Conservation (phyloP, 1,139 yeast species). For the Chernovozyma sophiae-reginae region DNA sequence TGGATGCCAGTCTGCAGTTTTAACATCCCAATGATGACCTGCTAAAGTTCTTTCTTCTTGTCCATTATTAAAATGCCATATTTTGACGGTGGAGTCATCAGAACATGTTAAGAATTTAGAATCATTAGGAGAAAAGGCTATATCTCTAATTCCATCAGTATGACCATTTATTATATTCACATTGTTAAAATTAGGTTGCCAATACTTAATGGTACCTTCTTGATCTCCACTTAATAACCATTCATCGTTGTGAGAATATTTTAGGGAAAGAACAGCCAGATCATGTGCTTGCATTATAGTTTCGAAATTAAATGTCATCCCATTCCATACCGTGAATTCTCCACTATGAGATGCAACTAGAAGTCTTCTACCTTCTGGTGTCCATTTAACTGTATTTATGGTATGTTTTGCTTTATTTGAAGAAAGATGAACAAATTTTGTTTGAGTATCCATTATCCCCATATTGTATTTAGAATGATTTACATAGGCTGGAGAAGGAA, state of each 20-base stretch:
- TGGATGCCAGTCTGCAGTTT: constrained; percentile 97
- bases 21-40: constrained; percentile 99
- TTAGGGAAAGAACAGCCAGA: constrained; percentile 72
- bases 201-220: constrained; percentile 84
- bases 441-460: constrained; percentile 57
- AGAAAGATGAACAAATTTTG: constrained; percentile 86
- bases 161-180: constrained; percentile 85
- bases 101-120: constrained; percentile 87
- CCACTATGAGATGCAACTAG: constrained; percentile 91
- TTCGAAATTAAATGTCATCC: constrained; percentile 91
- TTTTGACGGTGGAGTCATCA: constrained; percentile 83
- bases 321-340: constrained; percentile 96
- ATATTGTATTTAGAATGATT: constrained; percentile 31
- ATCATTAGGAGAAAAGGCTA: constrained; percentile 88
- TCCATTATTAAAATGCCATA: constrained; percentile 93
- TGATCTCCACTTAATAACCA: constrained; percentile 95
- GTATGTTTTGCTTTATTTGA: constrained; percentile 91
- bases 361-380: constrained; percentile 91
- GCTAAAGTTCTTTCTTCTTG: constrained; percentile 73
- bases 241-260: constrained; percentile 86
- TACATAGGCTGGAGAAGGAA: constrained; percentile 67
- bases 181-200: constrained; percentile 98
- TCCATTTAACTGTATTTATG: constrained; percentile 88
- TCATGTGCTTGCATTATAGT: constrained; percentile 99
- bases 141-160: constrained; percentile 75